Conservation (phyloP, 2,329 filamentous ascomycete species). For the Penicillium brevicompactum region DNA sequence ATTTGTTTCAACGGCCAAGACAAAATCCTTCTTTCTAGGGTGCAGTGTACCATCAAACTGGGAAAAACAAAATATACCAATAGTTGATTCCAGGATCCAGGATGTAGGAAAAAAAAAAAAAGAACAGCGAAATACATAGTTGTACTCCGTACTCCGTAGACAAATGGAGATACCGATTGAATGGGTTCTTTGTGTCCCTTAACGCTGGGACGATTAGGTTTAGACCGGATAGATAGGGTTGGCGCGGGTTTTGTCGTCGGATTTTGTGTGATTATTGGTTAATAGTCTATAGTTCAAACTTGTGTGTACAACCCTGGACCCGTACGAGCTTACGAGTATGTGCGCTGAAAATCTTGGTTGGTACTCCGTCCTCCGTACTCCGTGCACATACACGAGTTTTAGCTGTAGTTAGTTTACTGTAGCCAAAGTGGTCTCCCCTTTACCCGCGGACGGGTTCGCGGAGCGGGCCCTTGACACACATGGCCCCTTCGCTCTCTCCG, state of each 20-base stretch:
- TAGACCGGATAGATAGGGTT: slow-evolving; percentile 8
- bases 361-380: not conserved
- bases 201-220: slow-evolving; percentile 5
- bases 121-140: not conserved
- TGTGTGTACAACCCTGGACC: not conserved
- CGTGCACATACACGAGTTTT: no score
- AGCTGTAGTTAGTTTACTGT: no score
- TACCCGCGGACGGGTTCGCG: not conserved
- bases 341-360: not conserved
- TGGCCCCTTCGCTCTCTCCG: not conserved
- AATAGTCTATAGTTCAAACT: not conserved
- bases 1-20: not conserved
- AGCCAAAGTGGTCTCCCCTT: not conserved
- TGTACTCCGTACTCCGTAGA: not conserved
- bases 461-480: not conserved
- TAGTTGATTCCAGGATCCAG: not conserved
- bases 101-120: not conserved
- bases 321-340: not conserved
- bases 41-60: not conserved
- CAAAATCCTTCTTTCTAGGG: not conserved
- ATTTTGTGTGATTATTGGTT: not conserved
- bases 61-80: not conserved
- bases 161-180: not conserved
- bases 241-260: not conserved
- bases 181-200: slow-evolving; percentile 4